Evolutionary conservation across 2,329 filamentous ascomycete species (phyloP).

Genomic region (Phyllosticta ampelicida): DNA sequence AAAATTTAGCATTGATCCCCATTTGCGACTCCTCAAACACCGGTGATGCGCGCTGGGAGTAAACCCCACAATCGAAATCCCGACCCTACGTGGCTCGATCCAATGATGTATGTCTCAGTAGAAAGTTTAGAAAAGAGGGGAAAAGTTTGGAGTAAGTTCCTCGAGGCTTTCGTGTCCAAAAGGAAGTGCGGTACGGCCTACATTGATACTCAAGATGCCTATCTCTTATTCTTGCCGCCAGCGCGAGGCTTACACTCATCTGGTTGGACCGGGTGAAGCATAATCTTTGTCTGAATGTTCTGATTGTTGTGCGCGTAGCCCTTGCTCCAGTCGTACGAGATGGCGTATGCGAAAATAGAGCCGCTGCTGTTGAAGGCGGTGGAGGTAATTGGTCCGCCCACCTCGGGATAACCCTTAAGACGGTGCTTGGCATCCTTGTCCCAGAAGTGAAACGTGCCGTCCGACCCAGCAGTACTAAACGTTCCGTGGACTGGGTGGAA

Average conservation of each 20-base stretch:
- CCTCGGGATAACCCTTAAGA: constrained; percentile 53
- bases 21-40: too few species aligned
- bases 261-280: constrained; percentile 37
- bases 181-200: not conserved
- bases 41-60: too few species aligned
- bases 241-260: constrained; percentile 43
- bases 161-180: too few species aligned
- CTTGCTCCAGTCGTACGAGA: constrained; percentile 98
- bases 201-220: not conserved
- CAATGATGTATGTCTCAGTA: too few species aligned
- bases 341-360: constrained; percentile 50
- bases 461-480: constrained; percentile 92
- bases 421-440: constrained; percentile 52
- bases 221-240: constrained; percentile 33
- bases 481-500: constrained; percentile 96
- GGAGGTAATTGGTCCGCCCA: constrained; percentile 68
- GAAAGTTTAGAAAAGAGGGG: too few species aligned
- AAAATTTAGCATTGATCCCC: too few species aligned
- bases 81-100: too few species aligned
- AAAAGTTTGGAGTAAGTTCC: too few species aligned
- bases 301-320: constrained; percentile 78
- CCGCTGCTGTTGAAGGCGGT: constrained; percentile 88
- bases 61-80: too few species aligned
- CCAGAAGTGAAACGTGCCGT: constrained; percentile 96
- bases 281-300: constrained; percentile 39